A percentile compares a stretch with the other conserved stretches of the same genome.
phyloP scores from a whole-genome alignment of 495 filamentous ascomycete genomes.

The Zalerion maritima region DNA sequence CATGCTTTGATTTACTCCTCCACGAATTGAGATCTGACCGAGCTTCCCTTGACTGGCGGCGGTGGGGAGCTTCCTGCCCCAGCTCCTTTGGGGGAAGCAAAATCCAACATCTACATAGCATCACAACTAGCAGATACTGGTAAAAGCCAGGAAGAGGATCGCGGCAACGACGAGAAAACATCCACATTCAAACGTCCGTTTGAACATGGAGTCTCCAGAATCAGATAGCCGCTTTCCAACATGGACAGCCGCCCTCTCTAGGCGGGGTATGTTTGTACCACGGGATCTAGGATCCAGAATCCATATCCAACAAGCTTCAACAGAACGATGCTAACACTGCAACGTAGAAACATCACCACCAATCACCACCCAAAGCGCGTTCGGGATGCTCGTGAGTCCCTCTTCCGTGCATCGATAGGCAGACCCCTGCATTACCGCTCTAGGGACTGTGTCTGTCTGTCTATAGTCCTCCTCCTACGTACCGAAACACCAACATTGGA shows the following conservation, averaged over 20 bases:
- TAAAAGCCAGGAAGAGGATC: too few relatives aligned
- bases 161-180: too few relatives aligned
- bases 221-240: background rate
- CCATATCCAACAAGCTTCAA: too few relatives aligned
- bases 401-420: conserved; percentile 13
- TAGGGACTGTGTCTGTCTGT: background rate
- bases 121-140: too few relatives aligned
- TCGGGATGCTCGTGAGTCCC: conserved; percentile 18
- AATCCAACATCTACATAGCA: conserved; percentile 1
- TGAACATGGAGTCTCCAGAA: conserved; percentile 1
- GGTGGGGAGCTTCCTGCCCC: conserved; percentile 3
- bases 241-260: conserved; percentile 12
- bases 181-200: conserved; percentile 5
- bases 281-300: too few relatives aligned
- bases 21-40: conserved; percentile 2
- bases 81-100: background rate
- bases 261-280: conserved; percentile 5
- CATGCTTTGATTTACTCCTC: conserved; percentile 5
- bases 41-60: conserved; percentile 2
- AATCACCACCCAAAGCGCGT: conserved; percentile 18
- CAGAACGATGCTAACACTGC: too few relatives aligned
- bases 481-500: conserved; percentile 11
- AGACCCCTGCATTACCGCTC: conserved; percentile 3
- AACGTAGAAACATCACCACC: conserved; percentile 17
- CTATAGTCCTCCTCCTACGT: conserved; percentile 8